These are phyloP conservation scores for Fusarium gaditjirri DNA, from an alignment of 2,329 filamentous ascomycete species.

Conservation along the genomic window DNA sequence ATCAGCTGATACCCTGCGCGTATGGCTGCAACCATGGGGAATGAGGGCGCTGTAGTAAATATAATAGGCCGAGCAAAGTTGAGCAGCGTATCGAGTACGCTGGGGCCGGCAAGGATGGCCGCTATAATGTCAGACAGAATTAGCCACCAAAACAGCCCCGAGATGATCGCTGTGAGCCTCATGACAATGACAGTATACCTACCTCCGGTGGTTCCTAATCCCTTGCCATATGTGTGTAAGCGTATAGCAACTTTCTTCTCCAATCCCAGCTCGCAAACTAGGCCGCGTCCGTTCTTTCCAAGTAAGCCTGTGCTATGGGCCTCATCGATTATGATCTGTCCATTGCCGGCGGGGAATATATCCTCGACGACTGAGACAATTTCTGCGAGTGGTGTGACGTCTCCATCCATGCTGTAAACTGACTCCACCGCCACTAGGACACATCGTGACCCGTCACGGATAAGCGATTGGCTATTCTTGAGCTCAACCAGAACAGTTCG, in stretches of 20 bases:
- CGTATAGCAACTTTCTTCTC: neutral
- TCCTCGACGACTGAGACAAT: neutral
- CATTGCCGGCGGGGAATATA: neutral
- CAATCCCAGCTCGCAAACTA: neutral
- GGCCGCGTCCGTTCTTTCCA: neutral
- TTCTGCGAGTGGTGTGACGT: neutral
- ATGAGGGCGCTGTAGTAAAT: neutral
- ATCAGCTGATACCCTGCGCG: neutral
- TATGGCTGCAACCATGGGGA: neutral
- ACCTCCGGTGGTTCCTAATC: neutral
- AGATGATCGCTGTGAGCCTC: neutral
- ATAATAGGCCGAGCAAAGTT: neutral
- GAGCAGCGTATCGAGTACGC: neutral
- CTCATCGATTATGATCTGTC: neutral
- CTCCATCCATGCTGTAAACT: neutral
- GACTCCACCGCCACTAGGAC: neutral
- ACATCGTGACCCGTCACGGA: neutral
- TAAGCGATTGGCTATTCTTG: neutral
- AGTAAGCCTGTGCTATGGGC: neutral
- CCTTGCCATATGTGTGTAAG: neutral
- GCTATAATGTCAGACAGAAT: neutral
- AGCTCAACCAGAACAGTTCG: neutral
- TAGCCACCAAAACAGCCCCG: neutral
- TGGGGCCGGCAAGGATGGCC: neutral
- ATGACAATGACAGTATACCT: neutral